Conservation (phyloP, 2,329 filamentous ascomycete species). For the Botryosphaeria dothidea region DNA sequence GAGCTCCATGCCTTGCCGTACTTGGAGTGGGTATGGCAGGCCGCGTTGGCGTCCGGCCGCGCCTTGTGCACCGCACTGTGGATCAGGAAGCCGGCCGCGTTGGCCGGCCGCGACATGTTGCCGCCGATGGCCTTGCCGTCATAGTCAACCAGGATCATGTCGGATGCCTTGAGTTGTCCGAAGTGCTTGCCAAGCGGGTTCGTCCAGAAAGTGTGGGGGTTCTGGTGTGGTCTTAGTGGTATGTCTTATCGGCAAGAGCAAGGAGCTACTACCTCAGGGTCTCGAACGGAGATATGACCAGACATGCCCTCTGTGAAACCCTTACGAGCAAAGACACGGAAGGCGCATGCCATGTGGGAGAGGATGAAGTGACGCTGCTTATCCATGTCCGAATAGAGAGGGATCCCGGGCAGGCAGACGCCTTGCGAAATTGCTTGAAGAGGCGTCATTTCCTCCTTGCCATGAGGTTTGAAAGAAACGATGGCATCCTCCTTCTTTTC, state of each 20-base stretch:
- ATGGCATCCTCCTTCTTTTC: conserved; percentile 1
- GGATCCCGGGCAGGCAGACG: conserved; percentile 54
- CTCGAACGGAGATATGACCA: conserved; percentile 68
- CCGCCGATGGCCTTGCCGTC: conserved; percentile 65
- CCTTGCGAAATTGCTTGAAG: conserved; percentile 50
- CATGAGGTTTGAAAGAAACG: conserved; percentile 2
- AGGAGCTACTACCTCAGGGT: conserved; percentile 61
- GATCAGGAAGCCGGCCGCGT: conserved; percentile 70
- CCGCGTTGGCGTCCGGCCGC: conserved; percentile 64
- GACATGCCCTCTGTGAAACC: conserved; percentile 69
- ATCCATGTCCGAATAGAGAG: conserved; percentile 54
- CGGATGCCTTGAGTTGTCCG: conserved; percentile 62
- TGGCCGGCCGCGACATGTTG: conserved; percentile 60
- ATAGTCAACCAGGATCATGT: conserved; percentile 68
- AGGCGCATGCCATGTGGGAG: conserved; percentile 65
- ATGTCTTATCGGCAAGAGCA: no score
- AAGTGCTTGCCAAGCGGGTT: conserved; percentile 67
- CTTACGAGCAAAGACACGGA: conserved; percentile 66
- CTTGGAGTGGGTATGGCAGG: conserved; percentile 69
- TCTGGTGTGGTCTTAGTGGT: conserved; percentile 22
- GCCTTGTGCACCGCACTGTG: conserved; percentile 69
- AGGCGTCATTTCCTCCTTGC: conserved; percentile 21
- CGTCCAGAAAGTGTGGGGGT: conserved; percentile 66
- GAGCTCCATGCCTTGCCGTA: conserved; percentile 68
- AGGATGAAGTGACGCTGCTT: conserved; percentile 65